These are phyloP conservation scores for Macroventuria anomochaeta DNA, from an alignment of 2,329 filamentous ascomycete genomes.

Conservation along the genomic window DNA sequence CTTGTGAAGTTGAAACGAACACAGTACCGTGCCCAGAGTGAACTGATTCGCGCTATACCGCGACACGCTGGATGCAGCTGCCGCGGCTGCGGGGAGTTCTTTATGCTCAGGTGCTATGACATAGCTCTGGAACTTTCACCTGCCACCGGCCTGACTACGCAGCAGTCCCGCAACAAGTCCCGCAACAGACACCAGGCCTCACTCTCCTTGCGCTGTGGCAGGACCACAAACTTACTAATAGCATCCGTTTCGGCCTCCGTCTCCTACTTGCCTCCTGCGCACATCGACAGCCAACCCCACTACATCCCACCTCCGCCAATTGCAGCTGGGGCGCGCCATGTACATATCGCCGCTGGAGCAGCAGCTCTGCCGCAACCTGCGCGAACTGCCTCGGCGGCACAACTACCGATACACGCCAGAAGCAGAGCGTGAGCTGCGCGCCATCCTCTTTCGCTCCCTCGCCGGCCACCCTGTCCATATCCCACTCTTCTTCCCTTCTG, in stretches of 20 bases:
- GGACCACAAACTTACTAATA: constrained; percentile 23
- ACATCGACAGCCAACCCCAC: constrained; percentile 16
- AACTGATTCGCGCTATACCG: neutral
- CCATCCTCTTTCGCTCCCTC: constrained; percentile 85
- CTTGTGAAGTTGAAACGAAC: too few species aligned
- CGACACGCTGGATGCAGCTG: constrained; percentile 1
- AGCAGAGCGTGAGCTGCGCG: constrained; percentile 74
- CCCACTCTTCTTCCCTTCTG: constrained; percentile 80
- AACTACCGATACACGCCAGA: constrained; percentile 76
- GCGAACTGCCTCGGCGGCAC: constrained; percentile 75
- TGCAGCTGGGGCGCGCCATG: constrained; percentile 38
- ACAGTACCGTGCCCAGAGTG: neutral
- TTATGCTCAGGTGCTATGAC: constrained; percentile 8
- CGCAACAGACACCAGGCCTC: neutral
- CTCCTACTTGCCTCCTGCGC: neutral
- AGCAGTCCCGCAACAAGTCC: neutral
- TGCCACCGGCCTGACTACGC: constrained; percentile 7
- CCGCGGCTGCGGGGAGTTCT: constrained; percentile 3
- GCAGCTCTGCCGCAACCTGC: constrained; percentile 82
- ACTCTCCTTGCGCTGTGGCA: constrained; percentile 20
- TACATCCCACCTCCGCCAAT: constrained; percentile 21
- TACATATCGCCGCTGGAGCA: constrained; percentile 67
- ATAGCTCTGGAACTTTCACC: constrained; percentile 18
- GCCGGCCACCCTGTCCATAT: constrained; percentile 78
- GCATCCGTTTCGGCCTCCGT: neutral